Evolutionary conservation across 768 basidiomycete species (phyloP).

Genomic region (Kondoa malvinella): DNA sequence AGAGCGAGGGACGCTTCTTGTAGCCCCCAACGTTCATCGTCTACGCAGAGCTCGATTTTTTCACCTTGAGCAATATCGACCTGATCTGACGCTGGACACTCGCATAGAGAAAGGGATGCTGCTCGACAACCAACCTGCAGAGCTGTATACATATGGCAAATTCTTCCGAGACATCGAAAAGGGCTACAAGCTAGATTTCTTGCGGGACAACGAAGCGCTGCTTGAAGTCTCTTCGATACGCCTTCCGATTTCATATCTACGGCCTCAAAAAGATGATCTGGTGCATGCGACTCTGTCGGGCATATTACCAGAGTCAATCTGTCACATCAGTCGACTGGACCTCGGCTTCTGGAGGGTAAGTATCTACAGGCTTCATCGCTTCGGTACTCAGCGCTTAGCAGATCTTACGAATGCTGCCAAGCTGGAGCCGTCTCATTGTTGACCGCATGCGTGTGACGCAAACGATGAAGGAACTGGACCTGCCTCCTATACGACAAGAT

Average conservation of each 20-base stretch:
- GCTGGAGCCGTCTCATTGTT: background rate
- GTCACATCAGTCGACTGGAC: background rate
- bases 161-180: background rate
- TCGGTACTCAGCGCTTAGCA: background rate
- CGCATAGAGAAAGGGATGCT: background rate
- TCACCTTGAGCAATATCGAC: background rate
- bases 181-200: background rate
- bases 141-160: background rate
- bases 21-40: slow-evolving; percentile 6
- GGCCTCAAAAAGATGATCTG: background rate
- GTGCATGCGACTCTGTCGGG: background rate
- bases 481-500: background rate
- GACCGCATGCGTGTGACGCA: background rate
- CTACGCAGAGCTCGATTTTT: slow-evolving; percentile 3
- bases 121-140: background rate
- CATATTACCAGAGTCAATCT: background rate
- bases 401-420: background rate
- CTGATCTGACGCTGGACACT: slow-evolving; percentile 12
- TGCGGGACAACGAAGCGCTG: background rate
- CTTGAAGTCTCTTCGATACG: background rate
- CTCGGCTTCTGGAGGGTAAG: background rate
- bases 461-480: background rate
- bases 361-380: background rate
- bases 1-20: slow-evolving; percentile 4
- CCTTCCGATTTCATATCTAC: background rate